These are phyloP conservation scores for Spathaspora gorwiae DNA, from an alignment of 805 yeast genomes.

Conservation along the genomic window DNA sequence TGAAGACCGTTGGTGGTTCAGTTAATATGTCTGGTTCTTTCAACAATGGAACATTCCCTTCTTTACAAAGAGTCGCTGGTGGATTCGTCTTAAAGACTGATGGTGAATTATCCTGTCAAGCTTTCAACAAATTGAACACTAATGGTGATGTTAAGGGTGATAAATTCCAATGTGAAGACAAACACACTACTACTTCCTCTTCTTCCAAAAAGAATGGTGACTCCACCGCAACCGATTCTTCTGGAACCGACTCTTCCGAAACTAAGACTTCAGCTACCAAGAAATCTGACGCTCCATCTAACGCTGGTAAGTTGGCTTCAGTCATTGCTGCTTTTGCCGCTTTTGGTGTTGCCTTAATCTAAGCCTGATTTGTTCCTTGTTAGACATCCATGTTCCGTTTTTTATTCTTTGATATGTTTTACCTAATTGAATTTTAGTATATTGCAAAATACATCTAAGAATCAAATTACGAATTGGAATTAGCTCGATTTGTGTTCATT, in stretches of 20 bases:
- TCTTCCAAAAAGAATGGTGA: slow-evolving; percentile 37
- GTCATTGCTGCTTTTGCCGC: slow-evolving; percentile 31
- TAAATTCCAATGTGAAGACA: slow-evolving; percentile 70
- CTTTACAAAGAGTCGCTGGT: slow-evolving; percentile 80
- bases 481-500: too few relatives aligned
- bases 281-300: slow-evolving; percentile 22
- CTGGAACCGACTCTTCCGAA: slow-evolving; percentile 23
- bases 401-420: slow-evolving; percentile 1
- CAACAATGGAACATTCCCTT: slow-evolving; percentile 69
- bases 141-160: slow-evolving; percentile 90
- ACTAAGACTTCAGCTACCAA: slow-evolving; percentile 19
- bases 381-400: neutral
- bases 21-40: slow-evolving; percentile 76
- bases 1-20: slow-evolving; percentile 84
- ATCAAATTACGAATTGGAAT: too few relatives aligned
- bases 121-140: slow-evolving; percentile 66
- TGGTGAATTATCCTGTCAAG: slow-evolving; percentile 77
- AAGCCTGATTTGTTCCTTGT: neutral
- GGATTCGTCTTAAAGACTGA: slow-evolving; percentile 78
- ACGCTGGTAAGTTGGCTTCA: slow-evolving; percentile 22
- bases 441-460: too few relatives aligned
- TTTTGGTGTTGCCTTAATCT: slow-evolving; percentile 32
- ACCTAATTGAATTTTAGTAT: neutral
- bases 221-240: slow-evolving; percentile 11
- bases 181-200: slow-evolving; percentile 41